Evolutionary conservation across 768 basidiomycete species (phyloP).

Genomic region (Mrakia gelida): DNA sequence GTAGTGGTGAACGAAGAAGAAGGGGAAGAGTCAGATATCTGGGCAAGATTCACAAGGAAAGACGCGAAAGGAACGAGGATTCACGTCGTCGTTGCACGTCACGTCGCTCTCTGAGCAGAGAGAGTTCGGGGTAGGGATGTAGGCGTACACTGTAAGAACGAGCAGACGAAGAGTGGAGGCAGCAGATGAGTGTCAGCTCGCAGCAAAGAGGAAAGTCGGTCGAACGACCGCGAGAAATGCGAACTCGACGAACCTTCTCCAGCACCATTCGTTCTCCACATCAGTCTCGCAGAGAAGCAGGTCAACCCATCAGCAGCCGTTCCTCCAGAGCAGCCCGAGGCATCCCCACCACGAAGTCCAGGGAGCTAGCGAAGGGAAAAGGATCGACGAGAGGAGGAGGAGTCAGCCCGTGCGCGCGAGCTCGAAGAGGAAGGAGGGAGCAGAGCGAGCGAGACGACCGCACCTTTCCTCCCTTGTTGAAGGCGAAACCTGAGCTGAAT

Average conservation of each 20-base stretch:
- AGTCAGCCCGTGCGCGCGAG: not conserved
- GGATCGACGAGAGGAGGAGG: not conserved
- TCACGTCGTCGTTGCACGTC: slow-evolving; percentile 9
- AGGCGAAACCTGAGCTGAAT: slow-evolving; percentile 62
- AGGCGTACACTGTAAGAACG: slow-evolving; percentile 6
- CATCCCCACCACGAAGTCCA: slow-evolving; percentile 65
- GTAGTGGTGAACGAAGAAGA: too few species aligned
- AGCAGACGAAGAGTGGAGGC: not conserved
- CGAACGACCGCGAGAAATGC: not conserved
- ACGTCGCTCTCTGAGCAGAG: slow-evolving; percentile 13
- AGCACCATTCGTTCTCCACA: slow-evolving; percentile 64
- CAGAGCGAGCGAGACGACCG: not conserved
- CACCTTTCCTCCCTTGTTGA: slow-evolving; percentile 63
- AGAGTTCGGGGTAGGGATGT: slow-evolving; percentile 18
- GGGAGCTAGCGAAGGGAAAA: slow-evolving; percentile 52
- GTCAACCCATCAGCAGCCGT: slow-evolving; percentile 58
- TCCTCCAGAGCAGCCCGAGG: slow-evolving; percentile 67
- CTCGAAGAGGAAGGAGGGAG: not conserved
- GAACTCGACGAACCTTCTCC: slow-evolving; percentile 61
- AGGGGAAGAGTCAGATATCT: too few species aligned
- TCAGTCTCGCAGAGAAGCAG: slow-evolving; percentile 69
- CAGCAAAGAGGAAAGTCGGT: not conserved
- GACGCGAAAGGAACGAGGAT: too few species aligned
- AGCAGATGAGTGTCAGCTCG: not conserved
- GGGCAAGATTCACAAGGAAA: too few species aligned